These are phyloP conservation scores for Catharanthus roseus DNA, from an alignment of 257 asterid genomes.

Conservation along the genomic window DNA sequence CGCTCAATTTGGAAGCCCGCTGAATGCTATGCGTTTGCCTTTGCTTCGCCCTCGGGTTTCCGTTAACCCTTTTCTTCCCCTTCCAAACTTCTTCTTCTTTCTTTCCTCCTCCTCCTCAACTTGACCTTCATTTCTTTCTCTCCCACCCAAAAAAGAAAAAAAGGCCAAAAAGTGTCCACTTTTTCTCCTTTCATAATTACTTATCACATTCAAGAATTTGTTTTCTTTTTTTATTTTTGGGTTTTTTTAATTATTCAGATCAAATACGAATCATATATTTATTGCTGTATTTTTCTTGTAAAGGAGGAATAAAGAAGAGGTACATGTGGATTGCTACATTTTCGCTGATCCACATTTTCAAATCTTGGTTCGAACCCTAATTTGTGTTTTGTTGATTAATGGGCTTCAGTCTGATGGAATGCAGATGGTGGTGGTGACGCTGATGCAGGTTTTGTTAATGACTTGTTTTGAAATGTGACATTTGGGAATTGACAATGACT, in stretches of 20 bases:
- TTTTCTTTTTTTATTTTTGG: conserved; percentile 8
- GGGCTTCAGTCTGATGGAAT: conserved; percentile 22
- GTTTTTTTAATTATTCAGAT: background rate
- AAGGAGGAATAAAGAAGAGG: background rate
- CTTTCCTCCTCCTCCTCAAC: conserved; percentile 5
- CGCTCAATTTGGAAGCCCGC: conserved; percentile 18
- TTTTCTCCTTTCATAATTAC: background rate
- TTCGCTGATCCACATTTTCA: conserved; percentile 24
- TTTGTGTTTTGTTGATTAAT: background rate
- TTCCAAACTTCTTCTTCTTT: background rate
- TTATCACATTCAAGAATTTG: background rate
- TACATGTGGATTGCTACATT: conserved; percentile 22
- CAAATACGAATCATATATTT: background rate
- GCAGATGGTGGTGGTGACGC: conserved; percentile 16
- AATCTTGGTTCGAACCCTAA: conserved; percentile 8
- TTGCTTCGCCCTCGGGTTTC: conserved; percentile 48
- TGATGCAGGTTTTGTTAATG: conserved; percentile 43
- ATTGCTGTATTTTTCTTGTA: background rate
- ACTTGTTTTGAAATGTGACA: conserved; percentile 26
- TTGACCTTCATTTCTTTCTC: conserved; percentile 7
- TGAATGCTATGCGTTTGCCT: conserved; percentile 16
- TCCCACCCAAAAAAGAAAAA: background rate
- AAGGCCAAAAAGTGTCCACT: background rate
- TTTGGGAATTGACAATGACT: conserved; percentile 38
- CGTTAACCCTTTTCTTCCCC: conserved; percentile 19